Base-by-base conservation (phyloP, 177 flowering plant species). In the Telopea speciosissima region DNA sequence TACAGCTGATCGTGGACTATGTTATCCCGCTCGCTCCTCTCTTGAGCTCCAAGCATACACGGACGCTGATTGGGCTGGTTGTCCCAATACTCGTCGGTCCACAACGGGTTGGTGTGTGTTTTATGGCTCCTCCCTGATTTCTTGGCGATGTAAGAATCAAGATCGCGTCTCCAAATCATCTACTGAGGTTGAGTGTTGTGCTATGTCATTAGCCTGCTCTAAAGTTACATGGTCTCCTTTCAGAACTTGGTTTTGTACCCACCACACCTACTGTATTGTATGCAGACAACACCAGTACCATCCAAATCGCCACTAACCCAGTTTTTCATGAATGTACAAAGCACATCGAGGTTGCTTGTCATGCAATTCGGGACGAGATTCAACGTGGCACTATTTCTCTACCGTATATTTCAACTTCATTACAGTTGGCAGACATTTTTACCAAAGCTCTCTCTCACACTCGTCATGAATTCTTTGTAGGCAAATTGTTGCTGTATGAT, bases 311-410 rank as follows among this genome's bases (percentile, higher is more conserved):
- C n/a, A n/a, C n/a, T n/a, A n/a, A n/a, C n/a, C n/a, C n/a, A n/a
- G n/a, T n/a, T n/a, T n/a, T n/a, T n/a, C n/a, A n/a, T n/a, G n/a
- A n/a, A n/a, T n/a, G n/a, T n/a, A n/a, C n/a, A n/a, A n/a, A n/a
- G n/a, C n/a, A n/a, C n/a, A n/a, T n/a, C n/a, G n/a, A n/a, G n/a
- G n/a, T n/a, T n/a, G n/a, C n/a, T 60, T 42, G 69, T 67, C 62
- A 68, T 71, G 72, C 60, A 40, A 70, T 75, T 26, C 56, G 66
- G 13, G 67, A 71, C 12, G 70, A 36, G 19, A 66, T n/a, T 63
- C 63, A 7, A 21, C 17, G 11, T 4, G 8, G 22, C 0, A n/a
- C 17, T 0, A 69, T 69, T 14, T 21, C 69, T 17, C 69, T 74
- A 5, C 66, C 77, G 36, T 65, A 70, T 23, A 56, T 69, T 16